Evolutionary conservation across 352 stramenopile genomes (phyloP), one percentile per base, ranked within the genome.

Genomic region (Globisporangium nunn): DNA sequence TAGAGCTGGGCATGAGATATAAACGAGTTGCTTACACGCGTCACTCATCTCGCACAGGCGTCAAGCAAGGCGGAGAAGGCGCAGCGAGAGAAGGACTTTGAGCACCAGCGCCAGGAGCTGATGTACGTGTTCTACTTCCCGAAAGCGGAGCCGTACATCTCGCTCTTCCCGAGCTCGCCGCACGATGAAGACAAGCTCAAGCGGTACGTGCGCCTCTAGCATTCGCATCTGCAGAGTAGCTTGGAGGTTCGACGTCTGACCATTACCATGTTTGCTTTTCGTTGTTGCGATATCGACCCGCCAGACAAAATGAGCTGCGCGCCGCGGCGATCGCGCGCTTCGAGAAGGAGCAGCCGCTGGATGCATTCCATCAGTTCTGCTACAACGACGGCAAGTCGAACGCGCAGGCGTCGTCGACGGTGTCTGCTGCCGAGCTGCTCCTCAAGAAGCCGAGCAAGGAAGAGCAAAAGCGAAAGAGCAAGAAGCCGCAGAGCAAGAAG

Each of bases 81-180:
- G 39, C 44, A 75, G 50, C 50, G 58, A 29, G 51, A 75, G 52
- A 72, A 76, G 47, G 66, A 78, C 23, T 71, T 83, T 35, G 65
- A 84, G 55, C 69, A 54, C 6, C 68, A 71, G 51, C 76, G 68
- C 15, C 66, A 88, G 31, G 66, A 92, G 52, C 76, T 92, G 63
- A 85, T 87, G 70, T 92, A 92, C 68, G 71, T 92, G 18, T 92
- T 84, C 66, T 92, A 88, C 73, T 92, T 77, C 64, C 81, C 81
- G 0, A 89, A 86, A 55, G 58, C 41, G 28, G 77, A 89, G 61
- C 74, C 71, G 47, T 92, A 88, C 68, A 64, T 92, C 41, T 78
- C 81, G 40, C 61, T 92, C 18, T 88, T 87, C 59, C 75, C 79
- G 8, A 67, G 69, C 29, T 71, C 73, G 48, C 64, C 77, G 30